Evolutionary conservation across 371 early-diverging fungal genomes (phyloP), one percentile per base, ranked within the genome.

Genomic region (Encephalitozoon hellem): DNA sequence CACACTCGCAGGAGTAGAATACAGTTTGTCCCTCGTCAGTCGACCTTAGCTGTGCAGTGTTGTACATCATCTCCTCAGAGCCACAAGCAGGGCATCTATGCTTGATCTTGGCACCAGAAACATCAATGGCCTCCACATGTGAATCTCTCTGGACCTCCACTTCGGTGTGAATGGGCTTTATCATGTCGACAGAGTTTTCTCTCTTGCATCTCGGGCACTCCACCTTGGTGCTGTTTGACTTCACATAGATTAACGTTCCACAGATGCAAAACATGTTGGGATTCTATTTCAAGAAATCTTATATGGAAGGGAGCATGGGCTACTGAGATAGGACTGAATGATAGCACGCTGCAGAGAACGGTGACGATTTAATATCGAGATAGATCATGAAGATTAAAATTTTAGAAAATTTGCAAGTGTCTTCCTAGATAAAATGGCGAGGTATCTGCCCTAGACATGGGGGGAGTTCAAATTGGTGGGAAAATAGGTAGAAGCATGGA

Each of bases 11-110:
- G 80, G 89, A 89, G 86, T 94, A 96, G 84, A 98, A 98, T 12
- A 98, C 91, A 0, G 98, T 98, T 86, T 96, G 96, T 47, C 98
- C 98, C 90, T 98, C 98, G 89, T 98, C 98, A 18, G 97, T 96
- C 59, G 93, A 93, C 72, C 98, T 90, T 76, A 96, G 84, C 84
- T 98, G 98, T 87, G 94, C 92, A 0, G 97, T 95, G 84, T 95
- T 91, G 86, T 94, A 98, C 55, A 89, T 90, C 93, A 98, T 93
- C 86, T 96, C 93, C 9, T 90, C 90, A 34, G 89, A 87, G 41
- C 89, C 91, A 70, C 86, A 86, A 12, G 86, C 84, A n/a, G 94
- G 94, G 86, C 98, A 97, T 76, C 90, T 90, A 83, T 95, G 93
- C 82, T 94, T 90, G 69, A 95, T 94, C 65, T 75, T 77, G 9